Evolutionary conservation across 495 filamentous ascomycete species (phyloP).

Genomic region (Saxophila tyrrhenica): DNA sequence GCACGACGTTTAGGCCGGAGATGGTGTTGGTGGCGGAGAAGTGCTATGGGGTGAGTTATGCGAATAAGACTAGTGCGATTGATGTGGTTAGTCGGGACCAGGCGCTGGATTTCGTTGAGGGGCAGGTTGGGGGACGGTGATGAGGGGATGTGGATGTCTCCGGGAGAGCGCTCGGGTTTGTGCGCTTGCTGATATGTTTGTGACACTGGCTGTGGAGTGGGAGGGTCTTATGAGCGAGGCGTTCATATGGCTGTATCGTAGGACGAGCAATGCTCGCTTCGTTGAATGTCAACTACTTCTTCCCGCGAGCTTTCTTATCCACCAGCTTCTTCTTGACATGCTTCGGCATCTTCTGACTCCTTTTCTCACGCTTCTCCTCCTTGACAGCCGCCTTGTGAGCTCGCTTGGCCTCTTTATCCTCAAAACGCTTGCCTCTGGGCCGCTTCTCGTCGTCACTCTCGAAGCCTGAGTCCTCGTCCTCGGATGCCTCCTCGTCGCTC

Average conservation of each 20-base stretch:
- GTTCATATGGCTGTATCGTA: too few species aligned
- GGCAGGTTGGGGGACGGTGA: conserved; percentile 36
- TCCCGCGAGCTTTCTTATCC: conserved; percentile 30
- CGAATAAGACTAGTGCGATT: conserved; percentile 84
- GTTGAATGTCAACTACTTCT: conserved; percentile 14
- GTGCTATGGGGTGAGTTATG: conserved; percentile 92
- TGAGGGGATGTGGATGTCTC: too few species aligned
- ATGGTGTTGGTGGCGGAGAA: conserved; percentile 93
- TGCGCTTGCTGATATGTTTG: not conserved
- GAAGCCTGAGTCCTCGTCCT: conserved; percentile 21
- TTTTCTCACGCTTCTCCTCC: conserved; percentile 82
- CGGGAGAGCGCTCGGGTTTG: too few species aligned
- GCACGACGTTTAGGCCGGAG: conserved; percentile 95
- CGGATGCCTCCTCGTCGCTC: conserved; percentile 30
- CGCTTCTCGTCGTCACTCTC: conserved; percentile 34
- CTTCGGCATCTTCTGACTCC: conserved; percentile 93
- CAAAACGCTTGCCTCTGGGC: conserved; percentile 78
- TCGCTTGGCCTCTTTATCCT: conserved; percentile 65
- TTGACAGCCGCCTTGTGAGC: conserved; percentile 84
- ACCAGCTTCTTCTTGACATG: conserved; percentile 77
- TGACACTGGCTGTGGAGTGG: not conserved
- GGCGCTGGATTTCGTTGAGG: conserved; percentile 88
- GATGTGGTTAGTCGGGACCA: conserved; percentile 79
- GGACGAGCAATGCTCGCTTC: not conserved
- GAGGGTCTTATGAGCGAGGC: not conserved